phyloP scores from a whole-genome alignment of 306 rosid genomes.

The Hippophae tibetana region DNA sequence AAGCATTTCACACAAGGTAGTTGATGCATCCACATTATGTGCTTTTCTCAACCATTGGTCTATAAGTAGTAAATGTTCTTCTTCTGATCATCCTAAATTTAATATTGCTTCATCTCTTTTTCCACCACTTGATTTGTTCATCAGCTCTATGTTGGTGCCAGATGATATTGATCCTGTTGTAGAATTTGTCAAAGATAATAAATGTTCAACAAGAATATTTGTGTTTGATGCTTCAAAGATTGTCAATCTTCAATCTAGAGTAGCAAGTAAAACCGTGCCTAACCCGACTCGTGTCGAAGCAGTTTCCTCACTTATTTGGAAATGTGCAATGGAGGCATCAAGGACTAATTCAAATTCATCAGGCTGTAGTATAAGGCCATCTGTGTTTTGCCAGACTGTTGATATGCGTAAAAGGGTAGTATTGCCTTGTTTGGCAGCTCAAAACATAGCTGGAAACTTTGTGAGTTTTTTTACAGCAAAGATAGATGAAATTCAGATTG shows the following conservation, averaged over 20 bases:
- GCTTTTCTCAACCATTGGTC: conserved; percentile 13
- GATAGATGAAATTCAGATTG: neutral
- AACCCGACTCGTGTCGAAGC: conserved; percentile 28
- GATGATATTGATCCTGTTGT: neutral
- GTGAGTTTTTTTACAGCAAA: conserved; percentile 15
- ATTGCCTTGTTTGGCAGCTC: conserved; percentile 8
- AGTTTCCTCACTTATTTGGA: conserved; percentile 32
- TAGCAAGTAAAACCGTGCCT: neutral
- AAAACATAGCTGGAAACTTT: conserved; percentile 27
- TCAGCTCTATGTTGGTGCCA: neutral
- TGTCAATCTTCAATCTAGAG: conserved; percentile 14
- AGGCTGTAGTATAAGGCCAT: neutral
- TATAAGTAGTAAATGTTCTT: neutral
- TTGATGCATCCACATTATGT: neutral
- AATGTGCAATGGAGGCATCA: conserved; percentile 18
- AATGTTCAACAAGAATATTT: conserved; percentile 26
- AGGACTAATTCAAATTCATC: neutral
- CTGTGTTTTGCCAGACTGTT: conserved; percentile 23
- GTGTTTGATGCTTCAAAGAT: conserved; percentile 19
- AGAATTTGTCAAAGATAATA: conserved; percentile 1
- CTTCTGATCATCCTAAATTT: neutral
- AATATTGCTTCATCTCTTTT: conserved; percentile 15
- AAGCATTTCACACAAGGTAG: conserved; percentile 13
- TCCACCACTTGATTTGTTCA: neutral
- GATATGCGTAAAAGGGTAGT: conserved; percentile 19